Percentiles rank a stretch among this genome's conserved stretches.
phyloP scores from a whole-genome alignment of 495 filamentous ascomycete species.

The Corynascus novoguineensis region DNA sequence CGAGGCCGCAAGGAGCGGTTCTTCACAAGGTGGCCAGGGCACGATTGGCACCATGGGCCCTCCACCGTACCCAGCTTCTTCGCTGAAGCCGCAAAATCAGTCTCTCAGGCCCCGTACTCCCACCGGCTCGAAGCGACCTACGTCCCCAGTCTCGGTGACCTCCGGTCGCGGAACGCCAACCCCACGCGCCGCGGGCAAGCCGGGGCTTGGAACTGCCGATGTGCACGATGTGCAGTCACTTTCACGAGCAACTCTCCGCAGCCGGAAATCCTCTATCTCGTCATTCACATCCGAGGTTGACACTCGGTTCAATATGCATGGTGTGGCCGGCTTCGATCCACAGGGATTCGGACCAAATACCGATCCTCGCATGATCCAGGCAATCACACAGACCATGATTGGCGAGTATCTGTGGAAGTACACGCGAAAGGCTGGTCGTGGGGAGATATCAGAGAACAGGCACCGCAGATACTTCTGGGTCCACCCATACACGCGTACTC shows the following conservation, averaged over 20 bases:
- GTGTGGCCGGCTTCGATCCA: slow-evolving; percentile 52
- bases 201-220: slow-evolving; percentile 34
- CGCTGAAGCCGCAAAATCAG: slow-evolving; percentile 47
- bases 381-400: slow-evolving; percentile 99
- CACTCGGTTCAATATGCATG: slow-evolving; percentile 72
- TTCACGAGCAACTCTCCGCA: slow-evolving; percentile 32
- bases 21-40: slow-evolving; percentile 41
- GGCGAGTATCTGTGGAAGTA: slow-evolving; percentile 99
- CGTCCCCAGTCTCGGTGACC: slow-evolving; percentile 33
- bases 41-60: slow-evolving; percentile 69
- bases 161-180: slow-evolving; percentile 37
- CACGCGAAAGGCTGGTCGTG: slow-evolving; percentile 82
- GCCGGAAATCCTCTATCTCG: slow-evolving; percentile 78
- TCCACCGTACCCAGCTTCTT: slow-evolving; percentile 75
- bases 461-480: slow-evolving; percentile 98
- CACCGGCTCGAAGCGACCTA: slow-evolving; percentile 32
- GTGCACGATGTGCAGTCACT: slow-evolving; percentile 42
- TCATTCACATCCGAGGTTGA: slow-evolving; percentile 95
- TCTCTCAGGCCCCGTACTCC: slow-evolving; percentile 68
- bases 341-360: slow-evolving; percentile 60
- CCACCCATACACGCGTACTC: slow-evolving; percentile 90
- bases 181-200: slow-evolving; percentile 29
- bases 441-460: slow-evolving; percentile 77
- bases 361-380: slow-evolving; percentile 97
- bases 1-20: slow-evolving; percentile 60